Conservation (phyloP, 306 rosid species). For the Dalbergia oliveri region DNA sequence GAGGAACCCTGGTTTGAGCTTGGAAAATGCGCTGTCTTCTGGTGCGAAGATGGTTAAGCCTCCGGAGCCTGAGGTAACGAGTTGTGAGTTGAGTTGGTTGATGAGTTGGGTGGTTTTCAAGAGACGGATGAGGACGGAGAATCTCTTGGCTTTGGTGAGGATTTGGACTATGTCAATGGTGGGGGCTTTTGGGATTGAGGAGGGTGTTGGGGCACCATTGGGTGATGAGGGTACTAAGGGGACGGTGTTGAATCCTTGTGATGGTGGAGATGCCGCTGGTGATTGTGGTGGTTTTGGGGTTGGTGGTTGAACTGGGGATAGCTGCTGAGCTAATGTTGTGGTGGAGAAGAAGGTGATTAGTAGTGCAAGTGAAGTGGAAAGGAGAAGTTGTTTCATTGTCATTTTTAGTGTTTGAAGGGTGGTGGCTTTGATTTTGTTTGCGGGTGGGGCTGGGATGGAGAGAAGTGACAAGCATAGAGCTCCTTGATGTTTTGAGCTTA, state of each 20-base stretch:
- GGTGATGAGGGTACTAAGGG: slow-evolving; percentile 32
- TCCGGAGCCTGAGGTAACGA: slow-evolving; percentile 46
- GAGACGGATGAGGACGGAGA: slow-evolving; percentile 56
- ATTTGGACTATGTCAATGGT: slow-evolving; percentile 48
- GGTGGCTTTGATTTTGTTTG: neutral
- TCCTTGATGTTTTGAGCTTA: too few species aligned
- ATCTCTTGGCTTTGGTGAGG: slow-evolving; percentile 56
- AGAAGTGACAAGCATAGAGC: neutral
- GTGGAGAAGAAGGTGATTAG: slow-evolving; percentile 31
- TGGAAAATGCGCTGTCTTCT: slow-evolving; percentile 53
- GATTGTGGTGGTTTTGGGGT: slow-evolving; percentile 29
- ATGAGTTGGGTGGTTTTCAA: slow-evolving; percentile 53
- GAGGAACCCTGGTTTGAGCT: slow-evolving; percentile 57
- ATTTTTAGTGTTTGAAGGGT: neutral
- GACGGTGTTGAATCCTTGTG: slow-evolving; percentile 25
- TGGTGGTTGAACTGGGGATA: slow-evolving; percentile 50
- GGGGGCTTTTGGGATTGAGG: slow-evolving; percentile 50
- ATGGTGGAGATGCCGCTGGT: neutral
- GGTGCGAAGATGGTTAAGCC: slow-evolving; percentile 62
- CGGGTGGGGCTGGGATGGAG: neutral
- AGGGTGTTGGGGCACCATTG: slow-evolving; percentile 43
- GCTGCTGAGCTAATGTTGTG: slow-evolving; percentile 43
- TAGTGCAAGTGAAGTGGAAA: slow-evolving; percentile 43
- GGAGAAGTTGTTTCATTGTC: slow-evolving; percentile 40
- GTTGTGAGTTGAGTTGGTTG: slow-evolving; percentile 57